Evolutionary conservation across 495 filamentous ascomycete species (phyloP), one percentile per base, ranked within the genome.

Genomic region (Podospora anserina): DNA sequence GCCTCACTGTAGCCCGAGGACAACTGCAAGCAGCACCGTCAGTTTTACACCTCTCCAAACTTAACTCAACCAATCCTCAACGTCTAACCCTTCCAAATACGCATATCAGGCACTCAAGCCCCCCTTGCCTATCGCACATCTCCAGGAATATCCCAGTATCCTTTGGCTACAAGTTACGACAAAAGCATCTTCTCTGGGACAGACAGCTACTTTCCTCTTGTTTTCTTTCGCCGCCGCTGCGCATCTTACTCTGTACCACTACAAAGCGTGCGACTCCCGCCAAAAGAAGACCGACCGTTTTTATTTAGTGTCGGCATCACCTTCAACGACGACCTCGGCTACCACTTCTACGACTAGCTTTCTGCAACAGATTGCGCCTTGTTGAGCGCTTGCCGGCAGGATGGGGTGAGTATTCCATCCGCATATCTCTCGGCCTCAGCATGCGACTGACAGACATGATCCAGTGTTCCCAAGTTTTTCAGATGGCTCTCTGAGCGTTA

Each of bases 401-500:
- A 78, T 78, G 76, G 76, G 76, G 76, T 78, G 20, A 32, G 70
- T 66, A 49, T 53, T n/a, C 6, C 18, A 60, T 27, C 20, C 66
- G 28, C 44, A 30, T 23, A 23, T 27, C 5, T 53, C 53, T 61
- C 27, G 32, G 65, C 49, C 1, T 19, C 61, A 26, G n/a, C 64
- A 63, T 66, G 58, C 19, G 30, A 44, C 61, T 65, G 55, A 71
- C 65, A 20, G 44, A 27, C 54, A 28, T 60, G 80, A 67, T 89
- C 87, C 88, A 96, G 95, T 90, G 94, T 99, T 77, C 95, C 95
- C 71, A 99, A 99, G 76, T 98, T 88, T 74, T 86, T 85, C 77
- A 79, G 94, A 83, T 97, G 94, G 94, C 89, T 98, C 85, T 96
- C 92, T 57, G 96, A 99, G 88, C 91, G 96, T 74, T 99, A 99